Evolutionary conservation across 805 yeast genomes (phyloP), one percentile per base, ranked within the genome.

Genomic region (Wickerhamomyces canadensis): DNA sequence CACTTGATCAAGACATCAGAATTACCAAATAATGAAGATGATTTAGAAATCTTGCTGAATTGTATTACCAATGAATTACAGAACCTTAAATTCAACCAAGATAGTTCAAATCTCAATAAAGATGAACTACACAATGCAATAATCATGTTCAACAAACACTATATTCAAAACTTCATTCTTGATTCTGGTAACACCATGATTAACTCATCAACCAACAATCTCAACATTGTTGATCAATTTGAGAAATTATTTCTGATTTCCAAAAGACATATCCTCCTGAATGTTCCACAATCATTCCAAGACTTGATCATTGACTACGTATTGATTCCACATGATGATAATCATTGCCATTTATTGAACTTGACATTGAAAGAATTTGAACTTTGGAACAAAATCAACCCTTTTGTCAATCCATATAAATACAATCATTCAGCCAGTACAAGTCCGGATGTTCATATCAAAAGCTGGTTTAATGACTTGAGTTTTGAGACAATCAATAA

Each of bases 91-190:
- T 44, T 45, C 23, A 40, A 42, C 14, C 35, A 34, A 17, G 35
- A 23, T 15, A 33, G 16, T 5, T 39, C 55, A 4, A 54, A 54
- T 34, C 49, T 55, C 19, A 58, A 64, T 44, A 64, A 64, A 34
- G 64, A 67, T 42, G 60, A 62, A 19, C 51, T 76, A 9, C 81
- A 76, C 43, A 74, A 74, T 49, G 64, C 78, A 1, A 68, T 75
- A 15, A 74, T 76, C 13, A 60, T 74, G 46, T 65, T 73, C 8
- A 74, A 74, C 45, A 73, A 70, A 47, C 64, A 50, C 27, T 47
- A 46, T 27, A 43, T 43, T 16, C 38, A 45, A 45, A 36, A 46
- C 52, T 21, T 49, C 36, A 32, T 43, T 34, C 47, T n/a, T n/a
- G n/a, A n/a, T n/a, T n/a, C n/a, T n/a, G n/a, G n/a, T n/a, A n/a